These are phyloP conservation scores for Podaxis sp. DNA, from an alignment of 768 basidiomycete species.

Conservation along the genomic window DNA sequence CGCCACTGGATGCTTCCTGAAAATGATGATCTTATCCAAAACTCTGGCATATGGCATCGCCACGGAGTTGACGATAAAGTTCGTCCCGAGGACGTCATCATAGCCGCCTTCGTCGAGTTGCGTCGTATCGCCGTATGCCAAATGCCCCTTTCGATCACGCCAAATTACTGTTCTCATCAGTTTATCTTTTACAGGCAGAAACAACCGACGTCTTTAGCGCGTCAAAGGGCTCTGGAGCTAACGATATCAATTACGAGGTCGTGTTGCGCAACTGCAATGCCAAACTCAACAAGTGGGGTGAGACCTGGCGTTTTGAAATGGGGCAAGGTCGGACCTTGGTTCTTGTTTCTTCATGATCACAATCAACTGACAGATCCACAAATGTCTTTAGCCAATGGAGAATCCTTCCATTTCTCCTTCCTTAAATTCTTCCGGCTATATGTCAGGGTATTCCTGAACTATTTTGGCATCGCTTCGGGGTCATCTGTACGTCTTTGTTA, in stretches of 20 bases:
- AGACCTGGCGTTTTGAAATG: slow-evolving; percentile 74
- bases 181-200: slow-evolving; percentile 50
- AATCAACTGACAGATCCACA: slow-evolving; percentile 2
- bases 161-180: slow-evolving; percentile 7
- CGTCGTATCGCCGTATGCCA: slow-evolving; percentile 73
- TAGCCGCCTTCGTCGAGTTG: slow-evolving; percentile 73
- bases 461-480: slow-evolving; percentile 51
- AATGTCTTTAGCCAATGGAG: slow-evolving; percentile 55
- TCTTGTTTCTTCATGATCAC: slow-evolving; percentile 2
- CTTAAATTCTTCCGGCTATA: slow-evolving; percentile 75
- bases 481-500: slow-evolving; percentile 7
- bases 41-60: slow-evolving; percentile 71
- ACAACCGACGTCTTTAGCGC: slow-evolving; percentile 72
- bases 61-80: slow-evolving; percentile 43
- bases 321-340: slow-evolving; percentile 44
- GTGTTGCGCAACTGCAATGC: slow-evolving; percentile 70
- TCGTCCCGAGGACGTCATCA: slow-evolving; percentile 80
- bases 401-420: slow-evolving; percentile 74
- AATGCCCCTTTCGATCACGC: slow-evolving; percentile 1
- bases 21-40: slow-evolving; percentile 67
- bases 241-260: slow-evolving; percentile 72
- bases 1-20: slow-evolving; percentile 88
- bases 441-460: slow-evolving; percentile 80
- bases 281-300: slow-evolving; percentile 70
- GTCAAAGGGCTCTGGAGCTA: slow-evolving; percentile 39